Evolutionary conservation across 1,139 yeast genomes (phyloP).

Genomic region (Yamadazyma taylorii): DNA sequence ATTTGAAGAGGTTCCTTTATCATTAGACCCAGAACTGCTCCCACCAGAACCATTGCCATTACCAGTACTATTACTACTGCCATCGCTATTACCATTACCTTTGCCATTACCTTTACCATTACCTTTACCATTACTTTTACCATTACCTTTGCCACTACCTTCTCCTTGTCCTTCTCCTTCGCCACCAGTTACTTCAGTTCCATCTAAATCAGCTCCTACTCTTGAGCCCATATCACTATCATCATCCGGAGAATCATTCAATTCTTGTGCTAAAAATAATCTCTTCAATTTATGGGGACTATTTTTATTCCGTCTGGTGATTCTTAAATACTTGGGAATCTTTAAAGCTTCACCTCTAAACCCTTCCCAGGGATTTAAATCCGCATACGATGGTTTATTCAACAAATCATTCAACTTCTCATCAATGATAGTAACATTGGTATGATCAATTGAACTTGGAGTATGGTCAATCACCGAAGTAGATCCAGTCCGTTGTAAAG

Average conservation of each 20-base stretch:
- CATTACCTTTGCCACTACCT: slow-evolving; percentile 1
- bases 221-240: slow-evolving; percentile 3
- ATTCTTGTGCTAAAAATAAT: slow-evolving; percentile 79
- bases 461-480: slow-evolving; percentile 7
- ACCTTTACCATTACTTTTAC: slow-evolving; percentile 1
- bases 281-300: slow-evolving; percentile 51
- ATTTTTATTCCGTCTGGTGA: slow-evolving; percentile 43
- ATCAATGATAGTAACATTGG: slow-evolving; percentile 3
- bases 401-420: slow-evolving; percentile 8
- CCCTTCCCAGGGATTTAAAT: slow-evolving; percentile 30
- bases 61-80: neutral
- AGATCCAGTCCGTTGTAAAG: slow-evolving; percentile 12
- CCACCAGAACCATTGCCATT: slow-evolving; percentile 2
- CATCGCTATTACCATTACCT: slow-evolving; percentile 8
- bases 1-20: neutral
- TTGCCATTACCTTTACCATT: slow-evolving; percentile 5
- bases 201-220: slow-evolving; percentile 1
- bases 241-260: slow-evolving; percentile 28
- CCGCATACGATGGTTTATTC: slow-evolving; percentile 12
- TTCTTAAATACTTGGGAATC: slow-evolving; percentile 56
- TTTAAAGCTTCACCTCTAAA: slow-evolving; percentile 38
- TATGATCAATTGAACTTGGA: slow-evolving; percentile 1
- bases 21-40: too few relatives aligned
- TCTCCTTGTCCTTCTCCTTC: slow-evolving; percentile 9
- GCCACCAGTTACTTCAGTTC: slow-evolving; percentile 4